phyloP scores from a whole-genome alignment of 768 basidiomycete species.

The Leccinum rimulosum region DNA sequence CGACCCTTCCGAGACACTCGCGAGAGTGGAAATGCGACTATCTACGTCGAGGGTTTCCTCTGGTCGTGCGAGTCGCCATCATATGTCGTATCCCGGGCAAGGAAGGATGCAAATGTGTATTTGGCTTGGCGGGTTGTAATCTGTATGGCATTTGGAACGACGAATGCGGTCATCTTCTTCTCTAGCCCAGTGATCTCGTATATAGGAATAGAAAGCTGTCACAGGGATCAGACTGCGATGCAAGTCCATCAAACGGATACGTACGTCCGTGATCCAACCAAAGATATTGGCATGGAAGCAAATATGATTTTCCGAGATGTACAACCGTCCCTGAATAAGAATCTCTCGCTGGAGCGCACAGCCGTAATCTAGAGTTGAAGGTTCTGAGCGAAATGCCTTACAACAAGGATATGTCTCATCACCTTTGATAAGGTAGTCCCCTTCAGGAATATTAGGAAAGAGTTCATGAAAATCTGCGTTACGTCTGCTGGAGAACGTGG shows the following conservation, averaged over 20 bases:
- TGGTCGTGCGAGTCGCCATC: too few relatives aligned
- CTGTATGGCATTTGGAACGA: too few relatives aligned
- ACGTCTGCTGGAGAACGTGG: conserved; percentile 54
- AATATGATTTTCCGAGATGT: conserved; percentile 98
- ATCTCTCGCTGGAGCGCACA: conserved; percentile 97
- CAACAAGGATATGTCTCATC: conserved; percentile 24
- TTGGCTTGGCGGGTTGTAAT: too few relatives aligned
- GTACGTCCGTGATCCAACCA: conserved; percentile 96
- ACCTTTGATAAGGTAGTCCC: conserved; percentile 99
- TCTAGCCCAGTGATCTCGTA: conserved; percentile 84
- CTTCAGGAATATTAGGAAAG: conserved; percentile 86
- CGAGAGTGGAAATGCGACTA: too few relatives aligned
- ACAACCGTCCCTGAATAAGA: conserved; percentile 91
- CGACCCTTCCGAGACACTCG: too few relatives aligned
- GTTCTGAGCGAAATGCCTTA: conserved; percentile 2
- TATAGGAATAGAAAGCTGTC: conserved; percentile 82
- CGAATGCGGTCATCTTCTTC: too few relatives aligned
- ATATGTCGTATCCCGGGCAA: too few relatives aligned
- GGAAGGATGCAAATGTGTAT: too few relatives aligned
- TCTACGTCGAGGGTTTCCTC: too few relatives aligned
- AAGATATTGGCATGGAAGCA: conserved; percentile 99
- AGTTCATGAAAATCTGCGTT: conserved; percentile 96
- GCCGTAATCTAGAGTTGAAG: conserved; percentile 73
- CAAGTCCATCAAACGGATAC: conserved; percentile 30
- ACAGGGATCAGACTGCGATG: conserved; percentile 8